These are phyloP conservation scores for Amanita inopinata DNA, from an alignment of 768 basidiomycete genomes.

Conservation along the genomic window DNA sequence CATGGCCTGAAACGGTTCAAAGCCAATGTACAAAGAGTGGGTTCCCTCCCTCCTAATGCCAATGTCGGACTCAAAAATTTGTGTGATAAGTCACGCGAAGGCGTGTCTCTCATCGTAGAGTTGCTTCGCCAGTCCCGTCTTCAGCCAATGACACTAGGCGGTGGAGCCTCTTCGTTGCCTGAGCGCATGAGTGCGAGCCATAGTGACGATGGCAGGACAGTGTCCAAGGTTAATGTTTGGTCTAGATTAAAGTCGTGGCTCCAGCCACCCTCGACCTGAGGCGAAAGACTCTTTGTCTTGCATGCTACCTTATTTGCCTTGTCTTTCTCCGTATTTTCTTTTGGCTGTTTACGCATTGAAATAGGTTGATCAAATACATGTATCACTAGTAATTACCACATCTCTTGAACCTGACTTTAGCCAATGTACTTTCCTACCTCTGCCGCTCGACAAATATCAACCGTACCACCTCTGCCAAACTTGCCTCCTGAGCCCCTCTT, in stretches of 20 bases:
- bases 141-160: conserved; percentile 42
- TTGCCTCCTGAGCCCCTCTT: conserved; percentile 49
- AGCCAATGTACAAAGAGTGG: conserved; percentile 74
- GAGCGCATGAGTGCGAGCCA: background rate
- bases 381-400: conserved; percentile 7
- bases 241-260: conserved; percentile 34
- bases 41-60: conserved; percentile 20
- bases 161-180: conserved; percentile 12
- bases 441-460: conserved; percentile 63
- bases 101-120: conserved; percentile 72
- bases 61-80: too few species aligned
- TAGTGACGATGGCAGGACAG: conserved; percentile 1
- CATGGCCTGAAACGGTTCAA: conserved; percentile 82
- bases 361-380: too few species aligned
- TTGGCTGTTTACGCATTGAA: conserved; percentile 5
- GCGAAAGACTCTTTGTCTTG: background rate
- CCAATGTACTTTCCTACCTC: conserved; percentile 83
- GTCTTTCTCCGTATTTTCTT: background rate
- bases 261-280: conserved; percentile 18
- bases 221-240: conserved; percentile 22
- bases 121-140: conserved; percentile 73
- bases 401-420: background rate
- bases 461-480: conserved; percentile 59
- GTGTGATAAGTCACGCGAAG: conserved; percentile 64
- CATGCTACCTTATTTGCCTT: background rate